Conservation (phyloP, 257 asterid genomes). For the Lavandula angustifolia region DNA sequence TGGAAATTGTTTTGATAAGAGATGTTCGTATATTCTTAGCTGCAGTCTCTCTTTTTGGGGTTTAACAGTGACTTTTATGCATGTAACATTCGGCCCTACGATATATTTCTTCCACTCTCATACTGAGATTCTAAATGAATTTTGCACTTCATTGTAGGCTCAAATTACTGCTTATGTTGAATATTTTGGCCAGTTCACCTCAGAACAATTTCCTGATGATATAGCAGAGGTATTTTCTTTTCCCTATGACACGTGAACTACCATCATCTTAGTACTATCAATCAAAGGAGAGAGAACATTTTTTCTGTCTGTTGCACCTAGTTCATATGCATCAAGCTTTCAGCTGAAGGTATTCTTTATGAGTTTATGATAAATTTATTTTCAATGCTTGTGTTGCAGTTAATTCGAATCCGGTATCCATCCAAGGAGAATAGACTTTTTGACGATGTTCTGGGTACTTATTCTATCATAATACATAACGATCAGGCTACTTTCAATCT, state of each 20-base stretch:
- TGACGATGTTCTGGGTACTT: constrained; percentile 89
- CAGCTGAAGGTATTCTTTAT: constrained; percentile 16
- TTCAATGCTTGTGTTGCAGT: constrained; percentile 55
- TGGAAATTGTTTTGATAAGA: neutral
- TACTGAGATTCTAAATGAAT: constrained; percentile 3
- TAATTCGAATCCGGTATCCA: constrained; percentile 82
- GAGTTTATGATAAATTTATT: neutral
- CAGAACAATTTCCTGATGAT: constrained; percentile 95
- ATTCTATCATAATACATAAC: constrained; percentile 20
- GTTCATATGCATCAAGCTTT: constrained; percentile 11
- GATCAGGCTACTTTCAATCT: constrained; percentile 28
- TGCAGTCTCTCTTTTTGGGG: constrained; percentile 7
- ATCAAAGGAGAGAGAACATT: neutral
- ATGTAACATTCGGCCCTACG: neutral
- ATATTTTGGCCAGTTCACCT: constrained; percentile 93
- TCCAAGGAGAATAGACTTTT: constrained; percentile 84
- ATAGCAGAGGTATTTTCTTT: constrained; percentile 77
- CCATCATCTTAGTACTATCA: constrained; percentile 17
- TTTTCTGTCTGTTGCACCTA: neutral
- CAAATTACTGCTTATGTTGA: constrained; percentile 90
- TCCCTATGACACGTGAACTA: constrained; percentile 22
- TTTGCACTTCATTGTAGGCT: constrained; percentile 49
- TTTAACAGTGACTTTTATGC: constrained; percentile 13
- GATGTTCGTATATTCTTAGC: constrained; percentile 19
- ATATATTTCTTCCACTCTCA: neutral